These are phyloP conservation scores for Royoungia palumana DNA, from an alignment of 768 basidiomycete species.

Conservation along the genomic window DNA sequence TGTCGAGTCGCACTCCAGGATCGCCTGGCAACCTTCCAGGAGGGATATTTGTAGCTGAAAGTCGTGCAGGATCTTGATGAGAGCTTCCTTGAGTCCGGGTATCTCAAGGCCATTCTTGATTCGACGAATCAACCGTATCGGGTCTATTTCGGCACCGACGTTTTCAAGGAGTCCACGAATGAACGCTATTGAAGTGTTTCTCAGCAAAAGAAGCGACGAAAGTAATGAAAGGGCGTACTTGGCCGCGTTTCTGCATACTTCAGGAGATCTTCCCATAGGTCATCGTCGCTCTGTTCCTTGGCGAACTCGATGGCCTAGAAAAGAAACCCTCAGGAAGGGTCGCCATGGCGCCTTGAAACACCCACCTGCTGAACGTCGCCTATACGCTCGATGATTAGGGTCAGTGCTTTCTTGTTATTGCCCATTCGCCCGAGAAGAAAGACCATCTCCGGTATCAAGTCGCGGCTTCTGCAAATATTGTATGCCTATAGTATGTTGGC, in stretches of 20 bases:
- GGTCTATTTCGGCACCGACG: slow-evolving; percentile 93
- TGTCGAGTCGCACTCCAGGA: slow-evolving; percentile 79
- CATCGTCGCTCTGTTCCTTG: slow-evolving; percentile 94
- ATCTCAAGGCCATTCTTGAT: slow-evolving; percentile 97
- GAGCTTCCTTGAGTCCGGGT: slow-evolving; percentile 86
- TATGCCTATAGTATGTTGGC: slow-evolving; percentile 59
- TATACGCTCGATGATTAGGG: slow-evolving; percentile 90
- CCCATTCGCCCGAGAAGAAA: slow-evolving; percentile 97
- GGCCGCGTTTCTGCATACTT: slow-evolving; percentile 94
- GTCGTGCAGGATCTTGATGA: slow-evolving; percentile 96
- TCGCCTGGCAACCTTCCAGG: slow-evolving; percentile 87
- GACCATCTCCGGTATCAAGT: slow-evolving; percentile 94
- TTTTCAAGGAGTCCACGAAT: slow-evolving; percentile 94
- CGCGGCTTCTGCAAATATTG: slow-evolving; percentile 75
- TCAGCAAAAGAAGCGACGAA: neutral
- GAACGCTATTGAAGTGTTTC: slow-evolving; percentile 53
- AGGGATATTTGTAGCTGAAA: slow-evolving; percentile 93
- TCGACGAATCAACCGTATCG: slow-evolving; percentile 87
- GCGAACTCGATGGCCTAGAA: slow-evolving; percentile 93
- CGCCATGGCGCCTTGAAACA: neutral
- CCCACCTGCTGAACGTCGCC: slow-evolving; percentile 86
- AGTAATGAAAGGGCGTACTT: slow-evolving; percentile 40
- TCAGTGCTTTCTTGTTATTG: slow-evolving; percentile 91
- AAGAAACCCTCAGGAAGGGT: neutral
- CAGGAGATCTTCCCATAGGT: slow-evolving; percentile 96